Evolutionary conservation across 176 grass and related monocot species (phyloP), one percentile per base, ranked within the genome.

Genomic region (Bonia amplexicaulis): DNA sequence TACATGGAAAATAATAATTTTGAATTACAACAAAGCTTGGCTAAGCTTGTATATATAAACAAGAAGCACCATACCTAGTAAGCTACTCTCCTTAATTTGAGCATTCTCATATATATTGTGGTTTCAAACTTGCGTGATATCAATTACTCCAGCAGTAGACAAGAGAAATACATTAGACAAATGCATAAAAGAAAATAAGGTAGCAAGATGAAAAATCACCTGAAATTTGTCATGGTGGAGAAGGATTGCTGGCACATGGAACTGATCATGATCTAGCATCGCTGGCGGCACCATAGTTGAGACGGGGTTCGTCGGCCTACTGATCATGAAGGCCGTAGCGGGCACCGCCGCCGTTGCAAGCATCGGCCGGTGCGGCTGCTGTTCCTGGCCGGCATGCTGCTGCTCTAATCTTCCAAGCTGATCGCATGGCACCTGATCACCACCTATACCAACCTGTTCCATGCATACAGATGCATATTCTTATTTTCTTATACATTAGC

Each of bases 181-280:
- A 77, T 22, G 23, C 23, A 45, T 14, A 53, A 26, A 72, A 71
- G 5, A 42, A 85, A 73, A 63, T 0, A 45, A 65, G 20, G 13
- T 15, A 51, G 78, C 4, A 80, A 66, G 40, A 73, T 51, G 57
- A 27, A 87, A 83, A 87, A 83, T 87, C 74, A 99, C 96, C 93
- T 87, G 85, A 80, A 92, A 92, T 68, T 99, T 99, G 31, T 95
- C 90, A 61, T 91, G 65, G 85, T 93, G 93, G 17, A 94, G 90
- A 48, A 99, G 84, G 82, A 95, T 92, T 23, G 88, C 86, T 35
- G 93, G 93, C 58, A 92, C 86, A 74, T 92, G 93, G 76, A 89
- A 94, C 16, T 89, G 90, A 79, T 99, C 91, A 41, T 90, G 89
- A 41, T 94, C 91, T 2, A 96, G 88, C 58, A 95, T 54, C 4